Percentiles rank a stretch among this genome's conserved stretches.
phyloP scores from a whole-genome alignment of 1,284 basidiomycete genomes.

The Moesziomyces antarcticus region DNA sequence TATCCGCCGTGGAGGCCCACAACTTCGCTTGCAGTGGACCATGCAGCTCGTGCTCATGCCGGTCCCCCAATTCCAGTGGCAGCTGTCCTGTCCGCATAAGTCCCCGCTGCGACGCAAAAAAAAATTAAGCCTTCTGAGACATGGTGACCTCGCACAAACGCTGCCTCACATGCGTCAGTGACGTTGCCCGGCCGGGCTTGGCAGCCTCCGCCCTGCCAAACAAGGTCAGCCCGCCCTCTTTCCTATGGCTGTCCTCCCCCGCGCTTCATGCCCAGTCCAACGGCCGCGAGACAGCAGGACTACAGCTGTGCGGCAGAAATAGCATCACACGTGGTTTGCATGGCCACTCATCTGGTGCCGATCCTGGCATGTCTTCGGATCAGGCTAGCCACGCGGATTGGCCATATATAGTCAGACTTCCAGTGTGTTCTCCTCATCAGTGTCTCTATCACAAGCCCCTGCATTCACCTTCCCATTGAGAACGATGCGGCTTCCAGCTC shows the following conservation, averaged over 20 bases:
- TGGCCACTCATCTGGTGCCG: background rate
- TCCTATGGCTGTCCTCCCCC: background rate
- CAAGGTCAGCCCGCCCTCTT: no score
- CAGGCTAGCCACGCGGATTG: background rate
- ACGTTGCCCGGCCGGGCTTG: background rate
- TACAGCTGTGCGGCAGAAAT: background rate
- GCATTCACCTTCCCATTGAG: background rate
- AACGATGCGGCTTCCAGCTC: conserved; percentile 28
- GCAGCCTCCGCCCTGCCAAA: no score
- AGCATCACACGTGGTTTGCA: background rate
- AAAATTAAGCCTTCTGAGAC: background rate
- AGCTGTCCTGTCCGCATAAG: background rate
- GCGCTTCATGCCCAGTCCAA: background rate
- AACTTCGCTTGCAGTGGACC: no score
- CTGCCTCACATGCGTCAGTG: background rate
- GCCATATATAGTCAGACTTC: conserved; percentile 1
- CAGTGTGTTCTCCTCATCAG: no score
- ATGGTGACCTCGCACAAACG: background rate
- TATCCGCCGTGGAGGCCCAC: no score
- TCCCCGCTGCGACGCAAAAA: background rate
- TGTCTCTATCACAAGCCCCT: no score
- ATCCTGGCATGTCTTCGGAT: background rate
- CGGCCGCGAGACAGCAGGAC: background rate
- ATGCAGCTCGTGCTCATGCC: no score
- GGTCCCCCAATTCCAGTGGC: no score